Base-by-base conservation (phyloP, 2,329 filamentous ascomycete species). In the Epichloe sibirici region DNA sequence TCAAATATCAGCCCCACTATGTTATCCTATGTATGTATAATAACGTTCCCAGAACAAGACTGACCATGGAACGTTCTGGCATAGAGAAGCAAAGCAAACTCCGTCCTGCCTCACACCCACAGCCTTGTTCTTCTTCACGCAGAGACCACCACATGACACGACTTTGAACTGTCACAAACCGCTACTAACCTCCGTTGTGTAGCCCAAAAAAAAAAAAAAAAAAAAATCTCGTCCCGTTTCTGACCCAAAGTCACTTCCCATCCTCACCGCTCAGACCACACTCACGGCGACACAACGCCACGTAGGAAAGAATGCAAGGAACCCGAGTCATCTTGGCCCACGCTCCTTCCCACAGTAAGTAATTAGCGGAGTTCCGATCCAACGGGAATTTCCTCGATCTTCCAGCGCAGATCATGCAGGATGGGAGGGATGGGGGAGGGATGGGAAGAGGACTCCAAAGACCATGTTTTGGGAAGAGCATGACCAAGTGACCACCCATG, bases 371-470 rank as follows among this genome's bases (percentile, higher is more conserved):
- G 55, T 58, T 52, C 65, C 64, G 64, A 65, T 65, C 58, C 54
- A 56, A 52, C 52, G 53, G 55, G 49, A 31, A 51, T 56, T 58
- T 58, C 40, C 48, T 58, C 63, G 60, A 64, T 65, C 58, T 53
- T 50, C 57, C 52, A 60, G 58, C 51, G 55, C 21, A 57, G 57
- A 64, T 65, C 63, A 66, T 62, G 57, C 57, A 57, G 54, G 52
- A 53, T 54, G 52, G 39, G 47, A 37, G 7, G 17, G 17, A 21
- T 21, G 17, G 17, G n/a, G 17, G 2, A 21, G 17, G 17, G 21
- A 31, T 31, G 28, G 28, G 28, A 3, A 31, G 28, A 31, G 28
- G 28, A 31, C 28, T 3, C 28, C 8, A 31, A 31, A 31, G 31
- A 11, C 31, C 31, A 31, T 31, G 31, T 2, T 31, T 31, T 31